A percentile compares a stretch with the other conserved stretches of the same genome.
These are phyloP conservation scores for Kluyveromyces nonfermentans DNA, from an alignment of 805 yeast genomes.

Conservation along the genomic window DNA sequence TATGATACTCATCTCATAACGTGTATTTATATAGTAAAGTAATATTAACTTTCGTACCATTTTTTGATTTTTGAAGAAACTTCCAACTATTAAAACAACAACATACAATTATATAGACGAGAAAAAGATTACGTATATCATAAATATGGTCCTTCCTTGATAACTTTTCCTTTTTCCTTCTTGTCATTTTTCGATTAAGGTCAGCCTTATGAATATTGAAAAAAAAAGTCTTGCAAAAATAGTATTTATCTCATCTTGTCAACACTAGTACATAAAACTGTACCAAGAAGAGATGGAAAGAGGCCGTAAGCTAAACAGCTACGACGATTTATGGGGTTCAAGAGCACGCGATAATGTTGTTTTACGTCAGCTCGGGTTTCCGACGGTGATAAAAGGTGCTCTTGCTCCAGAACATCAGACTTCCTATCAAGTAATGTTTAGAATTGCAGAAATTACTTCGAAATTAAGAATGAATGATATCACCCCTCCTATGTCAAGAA, in stretches of 20 bases:
- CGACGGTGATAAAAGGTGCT: conserved; percentile 37
- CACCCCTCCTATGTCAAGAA: conserved; percentile 37
- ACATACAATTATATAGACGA: no score
- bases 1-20: neutral
- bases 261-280: no score
- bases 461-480: conserved; percentile 43
- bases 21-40: neutral
- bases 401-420: conserved; percentile 73
- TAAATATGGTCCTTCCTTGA: no score
- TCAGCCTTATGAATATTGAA: no score
- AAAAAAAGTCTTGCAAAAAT: neutral
- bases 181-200: no score
- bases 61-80: no score
- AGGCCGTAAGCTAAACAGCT: conserved; percentile 3
- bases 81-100: no score
- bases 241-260: neutral
- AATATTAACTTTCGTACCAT: neutral
- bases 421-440: conserved; percentile 54
- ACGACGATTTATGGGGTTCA: conserved; percentile 10
- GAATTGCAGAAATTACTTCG: conserved; percentile 74
- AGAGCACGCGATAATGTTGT: conserved; percentile 4
- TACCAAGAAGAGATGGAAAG: conserved; percentile 6
- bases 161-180: no score
- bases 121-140: no score
- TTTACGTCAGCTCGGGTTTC: conserved; percentile 19